Evolutionary conservation across 2,329 filamentous ascomycete species (phyloP).

Genomic region (Colletotrichum godetiae): DNA sequence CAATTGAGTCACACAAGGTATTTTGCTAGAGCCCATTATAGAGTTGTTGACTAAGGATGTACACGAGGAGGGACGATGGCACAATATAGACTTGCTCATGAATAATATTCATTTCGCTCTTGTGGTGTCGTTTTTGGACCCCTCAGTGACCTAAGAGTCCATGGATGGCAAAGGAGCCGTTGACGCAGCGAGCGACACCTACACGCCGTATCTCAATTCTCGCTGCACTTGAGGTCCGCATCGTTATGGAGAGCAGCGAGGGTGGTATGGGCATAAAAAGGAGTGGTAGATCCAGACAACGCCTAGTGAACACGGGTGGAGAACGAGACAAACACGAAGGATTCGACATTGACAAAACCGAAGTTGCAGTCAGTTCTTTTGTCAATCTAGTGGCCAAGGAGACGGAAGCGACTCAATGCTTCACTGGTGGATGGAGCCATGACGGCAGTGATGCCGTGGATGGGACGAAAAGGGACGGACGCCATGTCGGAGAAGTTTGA

Average conservation of each 20-base stretch:
- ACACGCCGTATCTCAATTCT: conserved; percentile 47
- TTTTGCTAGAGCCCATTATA: conserved; percentile 20
- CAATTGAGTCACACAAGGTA: conserved; percentile 43
- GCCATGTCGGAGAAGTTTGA: too few species aligned
- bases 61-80: conserved; percentile 14
- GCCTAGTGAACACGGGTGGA: conserved; percentile 66
- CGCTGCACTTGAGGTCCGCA: conserved; percentile 64
- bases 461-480: too few species aligned
- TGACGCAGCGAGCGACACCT: background rate
- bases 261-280: conserved; percentile 68
- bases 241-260: conserved; percentile 67
- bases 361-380: too few species aligned
- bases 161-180: background rate
- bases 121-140: background rate
- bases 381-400: too few species aligned
- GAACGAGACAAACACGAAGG: conserved; percentile 44
- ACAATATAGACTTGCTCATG: background rate
- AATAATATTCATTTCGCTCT: background rate
- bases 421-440: too few species aligned
- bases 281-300: conserved; percentile 66
- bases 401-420: too few species aligned
- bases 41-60: conserved; percentile 1
- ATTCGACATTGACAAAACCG: too few species aligned
- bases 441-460: too few species aligned
- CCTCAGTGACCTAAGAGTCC: background rate